Evolutionary conservation across 805 yeast genomes (phyloP), one percentile per base, ranked within the genome.

Genomic region (Wickerhamiella brachini): DNA sequence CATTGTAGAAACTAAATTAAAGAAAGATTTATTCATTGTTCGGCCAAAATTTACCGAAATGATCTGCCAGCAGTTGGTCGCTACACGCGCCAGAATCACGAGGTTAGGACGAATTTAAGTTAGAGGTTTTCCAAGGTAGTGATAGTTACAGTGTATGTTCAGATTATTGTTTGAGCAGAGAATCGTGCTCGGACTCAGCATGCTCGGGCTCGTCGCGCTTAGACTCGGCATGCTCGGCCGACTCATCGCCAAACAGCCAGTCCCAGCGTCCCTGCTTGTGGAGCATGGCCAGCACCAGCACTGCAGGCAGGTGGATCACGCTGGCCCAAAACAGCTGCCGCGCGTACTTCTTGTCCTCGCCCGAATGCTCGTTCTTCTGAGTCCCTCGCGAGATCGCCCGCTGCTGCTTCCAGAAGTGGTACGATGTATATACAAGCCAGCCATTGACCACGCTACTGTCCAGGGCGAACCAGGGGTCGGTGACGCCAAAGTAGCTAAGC

Each of bases 201-300:
- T 6, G 31, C 31, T 26, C 31, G 31, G 31, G 10, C 31, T 26
- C 31, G 31, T 47, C 43, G n/a, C n/a, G n/a, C n/a, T n/a, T n/a
- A n/a, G n/a, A n/a, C n/a, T n/a, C n/a, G n/a, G n/a, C n/a, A n/a
- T n/a, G n/a, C n/a, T n/a, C n/a, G n/a, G n/a, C n/a, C n/a, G n/a
- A n/a, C n/a, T n/a, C n/a, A n/a, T 31, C 38, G 42, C 26, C 56
- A 26, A 54, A 57, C 2, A 81, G 59, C 72, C 85, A 74, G 62
- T 88, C 95, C 97, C 97, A 90, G 64, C 88, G 87, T 5, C 96
- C 96, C 64, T 82, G 82, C 68, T 93, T 93, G 67, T 93, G 97
- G 49, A 93, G 65, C 88, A 93, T 90, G 1, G 97, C 97, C 54
- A 93, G 70, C 18, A 88, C 82, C 50, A 93, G 70, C 15, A 94